Evolutionary conservation across 768 basidiomycete species (phyloP), one percentile per base, ranked within the genome.

Genomic region (Boletellus emodensis): DNA sequence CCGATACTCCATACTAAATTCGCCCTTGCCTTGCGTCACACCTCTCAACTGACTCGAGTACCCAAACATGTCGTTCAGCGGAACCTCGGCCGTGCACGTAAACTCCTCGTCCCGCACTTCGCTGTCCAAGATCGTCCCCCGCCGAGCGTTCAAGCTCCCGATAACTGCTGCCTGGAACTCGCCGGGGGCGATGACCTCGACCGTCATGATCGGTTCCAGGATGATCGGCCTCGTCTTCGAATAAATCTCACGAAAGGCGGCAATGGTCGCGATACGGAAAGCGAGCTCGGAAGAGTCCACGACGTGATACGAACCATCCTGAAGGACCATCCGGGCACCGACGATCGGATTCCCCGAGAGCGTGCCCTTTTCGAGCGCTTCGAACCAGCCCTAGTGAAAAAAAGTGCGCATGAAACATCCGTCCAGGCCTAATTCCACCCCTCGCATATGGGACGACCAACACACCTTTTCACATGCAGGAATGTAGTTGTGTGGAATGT

Each of bases 21-120:
- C 85, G 60, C 93, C 94, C 75, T 99, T 98, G 62, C 95, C 96
- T 71, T 98, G 96, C 0, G 96, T 99, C 50, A 82, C 84, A 3
- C 95, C 95, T 51, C 95, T 83, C 40, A 98, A 76, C 59, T 92
- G 88, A 61, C 85, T 91, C 34, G 94, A 94, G 67, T 97, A 97
- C 15, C 92, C 90, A 64, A 99, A 99, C 95, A 98, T 98, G 60
- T 98, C 95, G 68, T 93, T 96, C 69, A 99, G 68, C 8, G 91
- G 85, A 12, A 99, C 94, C 63, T 97, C 95, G 18, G 92, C 93
- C 26, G 80, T 77, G 48, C 87, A 80, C 5, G 90, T 92, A 64
- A 99, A 98, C 70, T 99, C 95, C 59, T 98, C 96, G 58, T 96
- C 94, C 38, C 95, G 84, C 30, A 95, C 87, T 71, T 98, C 96